Evolutionary conservation across 495 filamentous ascomycete species (phyloP), one percentile per base, ranked within the genome.

Genomic region (Trichodelitschia bisporula): DNA sequence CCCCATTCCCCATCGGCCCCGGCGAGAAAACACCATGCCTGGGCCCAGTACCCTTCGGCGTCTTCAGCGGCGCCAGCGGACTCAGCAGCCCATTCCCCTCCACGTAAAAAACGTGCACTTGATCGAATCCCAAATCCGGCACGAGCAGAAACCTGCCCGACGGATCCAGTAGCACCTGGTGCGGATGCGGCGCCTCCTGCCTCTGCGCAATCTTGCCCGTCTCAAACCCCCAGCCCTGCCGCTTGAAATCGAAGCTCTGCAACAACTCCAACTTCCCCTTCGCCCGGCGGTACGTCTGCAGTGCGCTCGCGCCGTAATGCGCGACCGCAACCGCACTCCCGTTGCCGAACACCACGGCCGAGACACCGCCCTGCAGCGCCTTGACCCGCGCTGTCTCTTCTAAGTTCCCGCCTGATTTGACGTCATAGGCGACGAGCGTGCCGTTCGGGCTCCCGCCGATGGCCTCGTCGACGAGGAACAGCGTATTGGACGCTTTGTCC

Each of bases 11-110:
- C 29, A 18, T 4, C 14, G 15, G 12, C 12, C 15, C 17, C 8
- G 32, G 35, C 36, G 38, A 48, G 48, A 55, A 55, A 3, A 36
- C 42, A 10, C 39, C 51, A 30, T 55, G 51, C n/a, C 51, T 40
- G 0, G 49, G 51, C 2, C 51, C 49, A 9, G 36, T 46, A 25
- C 38, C 47, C 3, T 42, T 19, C 18, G 8, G 9, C 15, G 18
- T 29, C 11, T 0, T 21, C 21, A 11, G 36, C 2, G 46, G 33
- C 0, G 25, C 28, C 2, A 38, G 33, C 4, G 23, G 30, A 18
- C 30, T 42, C 16, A 48, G 40, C 12, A 35, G 28, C 2, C 36
- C 29, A 8, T 39, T 49, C 4, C 18, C 14, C 35, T 48, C 40
- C 35, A 40, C 40, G 23, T 18, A 26, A 30, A 41, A 49, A 14